Percentiles rank a stretch among this genome's conserved stretches.
Evolutionary conservation across 2,329 filamentous ascomycete species (phyloP).

Genomic region (Exophiala xenobiotica): DNA sequence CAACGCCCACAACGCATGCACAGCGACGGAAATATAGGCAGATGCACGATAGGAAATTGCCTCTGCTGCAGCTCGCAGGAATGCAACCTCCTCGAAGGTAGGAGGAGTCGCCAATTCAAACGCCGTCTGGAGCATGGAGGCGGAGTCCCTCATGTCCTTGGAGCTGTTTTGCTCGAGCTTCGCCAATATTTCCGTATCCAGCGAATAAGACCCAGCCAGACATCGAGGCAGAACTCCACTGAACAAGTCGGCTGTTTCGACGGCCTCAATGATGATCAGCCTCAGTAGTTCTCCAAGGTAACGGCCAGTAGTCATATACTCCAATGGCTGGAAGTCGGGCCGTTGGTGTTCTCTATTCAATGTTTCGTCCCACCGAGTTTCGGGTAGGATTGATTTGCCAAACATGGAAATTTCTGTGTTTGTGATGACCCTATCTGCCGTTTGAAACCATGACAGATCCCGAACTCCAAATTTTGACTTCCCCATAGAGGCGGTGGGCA

Average conservation of each 20-base stretch:
- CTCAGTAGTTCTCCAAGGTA: conserved; percentile 65
- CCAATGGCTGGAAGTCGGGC: conserved; percentile 65
- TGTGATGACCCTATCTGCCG: conserved; percentile 61
- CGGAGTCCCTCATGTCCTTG: conserved; percentile 38
- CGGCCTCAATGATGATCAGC: conserved; percentile 60
- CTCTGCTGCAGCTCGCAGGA: conserved; percentile 54
- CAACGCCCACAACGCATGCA: conserved; percentile 62
- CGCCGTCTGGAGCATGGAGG: conserved; percentile 50
- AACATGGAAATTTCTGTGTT: conserved; percentile 69
- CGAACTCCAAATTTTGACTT: conserved; percentile 57
- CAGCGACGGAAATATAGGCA: conserved; percentile 61
- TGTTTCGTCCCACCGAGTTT: conserved; percentile 61
- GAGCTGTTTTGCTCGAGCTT: conserved; percentile 53
- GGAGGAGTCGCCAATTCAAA: conserved; percentile 51
- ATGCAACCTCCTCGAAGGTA: conserved; percentile 52
- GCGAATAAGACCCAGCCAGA: conserved; percentile 56
- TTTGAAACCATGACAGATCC: conserved; percentile 54
- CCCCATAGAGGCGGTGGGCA: conserved; percentile 56
- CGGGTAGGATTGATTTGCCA: conserved; percentile 55
- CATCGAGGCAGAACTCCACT: conserved; percentile 56
- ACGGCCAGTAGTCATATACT: conserved; percentile 63
- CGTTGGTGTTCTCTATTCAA: conserved; percentile 57
- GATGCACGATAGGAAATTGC: conserved; percentile 60
- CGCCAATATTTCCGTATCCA: conserved; percentile 61
- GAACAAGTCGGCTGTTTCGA: conserved; percentile 57